These are phyloP conservation scores for Cordyceps farinosa DNA, from an alignment of 2,329 filamentous ascomycete genomes.

Conservation along the genomic window DNA sequence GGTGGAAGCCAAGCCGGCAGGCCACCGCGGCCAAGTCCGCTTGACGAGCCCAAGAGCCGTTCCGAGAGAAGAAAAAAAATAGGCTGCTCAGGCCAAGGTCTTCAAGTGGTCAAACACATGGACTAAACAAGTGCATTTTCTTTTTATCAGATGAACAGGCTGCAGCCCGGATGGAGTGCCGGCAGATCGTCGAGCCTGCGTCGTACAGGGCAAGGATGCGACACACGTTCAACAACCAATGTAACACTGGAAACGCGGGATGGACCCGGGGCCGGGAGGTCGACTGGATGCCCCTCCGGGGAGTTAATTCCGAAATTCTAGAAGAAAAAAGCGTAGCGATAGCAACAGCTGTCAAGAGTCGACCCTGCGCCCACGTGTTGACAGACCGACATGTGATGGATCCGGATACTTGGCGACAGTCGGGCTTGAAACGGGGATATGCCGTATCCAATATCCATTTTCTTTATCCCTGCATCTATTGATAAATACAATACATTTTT, in stretches of 20 bases:
- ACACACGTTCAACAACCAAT: neutral
- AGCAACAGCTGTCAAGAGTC: neutral
- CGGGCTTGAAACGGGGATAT: neutral
- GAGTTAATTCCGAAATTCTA: neutral
- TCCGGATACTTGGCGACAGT: neutral
- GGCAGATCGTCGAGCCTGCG: neutral
- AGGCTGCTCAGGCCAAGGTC: neutral
- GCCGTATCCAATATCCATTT: neutral
- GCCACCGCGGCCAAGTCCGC: neutral
- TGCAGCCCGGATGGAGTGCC: neutral
- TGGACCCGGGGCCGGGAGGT: neutral
- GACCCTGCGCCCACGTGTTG: slow-evolving; percentile 3
- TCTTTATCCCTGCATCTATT: too few species aligned
- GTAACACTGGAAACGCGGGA: slow-evolving; percentile 1
- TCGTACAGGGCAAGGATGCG: neutral
- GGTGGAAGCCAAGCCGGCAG: neutral
- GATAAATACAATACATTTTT: neutral
- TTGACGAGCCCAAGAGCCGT: neutral
- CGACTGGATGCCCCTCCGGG: neutral
- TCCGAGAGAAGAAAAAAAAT: neutral
- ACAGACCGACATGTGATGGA: neutral
- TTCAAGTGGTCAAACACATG: neutral
- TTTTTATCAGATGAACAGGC: neutral
- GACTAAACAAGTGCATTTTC: too few species aligned
- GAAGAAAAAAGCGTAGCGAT: neutral